Evolutionary conservation across 495 filamentous ascomycete genomes (phyloP).

Genomic region (Hypoxylon fragiforme): DNA sequence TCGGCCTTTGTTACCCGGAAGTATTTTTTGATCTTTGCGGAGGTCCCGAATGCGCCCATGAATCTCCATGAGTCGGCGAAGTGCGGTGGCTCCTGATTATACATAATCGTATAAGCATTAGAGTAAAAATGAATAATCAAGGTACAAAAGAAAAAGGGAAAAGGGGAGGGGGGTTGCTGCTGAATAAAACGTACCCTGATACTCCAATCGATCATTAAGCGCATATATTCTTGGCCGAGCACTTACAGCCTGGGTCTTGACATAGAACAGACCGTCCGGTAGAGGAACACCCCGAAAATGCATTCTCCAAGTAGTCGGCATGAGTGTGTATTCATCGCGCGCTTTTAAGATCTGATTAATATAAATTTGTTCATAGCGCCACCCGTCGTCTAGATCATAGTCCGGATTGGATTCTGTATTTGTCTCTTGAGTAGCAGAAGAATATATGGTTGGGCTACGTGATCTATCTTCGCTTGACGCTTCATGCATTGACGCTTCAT

Average conservation of each 20-base stretch:
- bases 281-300: constrained; percentile 38
- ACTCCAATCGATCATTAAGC: constrained; percentile 25
- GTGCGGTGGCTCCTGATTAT: constrained; percentile 29
- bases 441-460: neutral
- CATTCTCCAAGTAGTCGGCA: constrained; percentile 38
- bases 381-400: constrained; percentile 13
- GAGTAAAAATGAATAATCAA: no score
- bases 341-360: constrained; percentile 32
- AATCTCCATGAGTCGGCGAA: constrained; percentile 34
- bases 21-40: constrained; percentile 8
- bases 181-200: constrained; percentile 36
- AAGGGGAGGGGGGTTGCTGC: no score
- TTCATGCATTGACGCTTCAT: neutral
- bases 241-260: constrained; percentile 16
- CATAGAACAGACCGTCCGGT: constrained; percentile 33
- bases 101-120: no score
- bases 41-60: constrained; percentile 30
- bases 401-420: no score
- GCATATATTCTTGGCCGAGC: constrained; percentile 35
- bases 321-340: constrained; percentile 32
- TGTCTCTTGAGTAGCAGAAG: neutral
- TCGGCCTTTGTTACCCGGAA: neutral
- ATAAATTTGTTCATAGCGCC: constrained; percentile 33
- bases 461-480: neutral
- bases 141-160: no score